Conservation (phyloP, 129 eudicot genomes). For the sunflower (Helianthus annuus) region DNA sequence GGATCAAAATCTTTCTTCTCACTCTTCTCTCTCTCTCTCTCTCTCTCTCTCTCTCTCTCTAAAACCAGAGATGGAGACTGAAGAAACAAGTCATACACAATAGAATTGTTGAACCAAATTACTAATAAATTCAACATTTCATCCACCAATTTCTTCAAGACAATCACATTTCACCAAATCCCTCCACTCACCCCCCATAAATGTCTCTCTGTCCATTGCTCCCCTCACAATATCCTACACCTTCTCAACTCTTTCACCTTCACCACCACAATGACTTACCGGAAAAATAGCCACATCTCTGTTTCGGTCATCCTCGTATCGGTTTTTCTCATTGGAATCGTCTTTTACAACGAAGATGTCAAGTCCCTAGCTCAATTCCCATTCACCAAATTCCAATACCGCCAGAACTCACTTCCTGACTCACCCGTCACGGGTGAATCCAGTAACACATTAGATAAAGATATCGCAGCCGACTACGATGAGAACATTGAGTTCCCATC, state of each 20-base stretch:
- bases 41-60: conserved; percentile 30
- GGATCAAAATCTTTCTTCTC: background rate
- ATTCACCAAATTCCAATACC: conserved; percentile 25
- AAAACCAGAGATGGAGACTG: background rate
- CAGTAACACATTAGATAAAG: background rate
- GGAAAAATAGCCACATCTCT: conserved; percentile 60
- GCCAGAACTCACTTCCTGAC: background rate
- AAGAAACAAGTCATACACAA: background rate
- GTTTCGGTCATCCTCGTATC: conserved; percentile 53
- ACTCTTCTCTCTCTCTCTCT: conserved; percentile 17
- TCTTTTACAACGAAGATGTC: conserved; percentile 79
- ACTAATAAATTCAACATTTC: background rate
- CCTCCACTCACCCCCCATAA: conserved; percentile 11
- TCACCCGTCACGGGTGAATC: background rate
- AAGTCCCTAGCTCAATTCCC: conserved; percentile 69
- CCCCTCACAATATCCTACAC: conserved; percentile 24
- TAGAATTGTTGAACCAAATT: background rate
- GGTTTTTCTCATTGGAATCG: conserved; percentile 58
- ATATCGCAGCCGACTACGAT: conserved; percentile 33
- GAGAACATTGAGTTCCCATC: conserved; percentile 61
- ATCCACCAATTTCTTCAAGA: conserved; percentile 37
- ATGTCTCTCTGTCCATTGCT: conserved; percentile 9
- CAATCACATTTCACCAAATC: conserved; percentile 72
- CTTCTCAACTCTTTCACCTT: conserved; percentile 29
- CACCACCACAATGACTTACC: conserved; percentile 45